phyloP scores from a whole-genome alignment of 345 rosid species.

The Ailanthus altissimus region DNA sequence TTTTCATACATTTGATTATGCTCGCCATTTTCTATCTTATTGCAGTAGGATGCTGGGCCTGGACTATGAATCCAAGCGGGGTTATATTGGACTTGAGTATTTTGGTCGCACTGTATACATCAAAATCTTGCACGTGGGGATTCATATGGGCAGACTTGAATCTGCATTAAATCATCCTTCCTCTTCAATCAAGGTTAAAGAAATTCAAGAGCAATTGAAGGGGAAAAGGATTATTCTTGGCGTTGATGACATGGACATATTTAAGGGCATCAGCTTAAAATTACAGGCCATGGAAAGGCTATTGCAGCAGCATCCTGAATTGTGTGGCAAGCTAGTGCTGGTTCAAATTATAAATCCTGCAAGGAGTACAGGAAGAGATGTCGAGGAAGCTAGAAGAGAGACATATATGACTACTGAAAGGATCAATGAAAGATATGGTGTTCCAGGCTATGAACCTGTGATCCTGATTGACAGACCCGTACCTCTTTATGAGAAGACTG shows the following conservation, averaged over 20 bases:
- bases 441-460: constrained; percentile 43
- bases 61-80: constrained; percentile 52
- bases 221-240: constrained; percentile 44
- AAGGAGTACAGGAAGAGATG: constrained; percentile 50
- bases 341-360: constrained; percentile 54
- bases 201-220: constrained; percentile 37
- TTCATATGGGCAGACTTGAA: constrained; percentile 53
- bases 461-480: constrained; percentile 51
- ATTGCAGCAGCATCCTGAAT: constrained; percentile 38
- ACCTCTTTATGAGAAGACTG: constrained; percentile 48
- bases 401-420: constrained; percentile 37
- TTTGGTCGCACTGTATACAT: constrained; percentile 49
- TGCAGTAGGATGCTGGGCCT: constrained; percentile 55
- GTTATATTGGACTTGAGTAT: constrained; percentile 52
- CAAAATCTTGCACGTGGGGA: constrained; percentile 50
- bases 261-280: constrained; percentile 52
- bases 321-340: constrained; percentile 41
- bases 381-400: constrained; percentile 45
- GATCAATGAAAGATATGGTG: constrained; percentile 46
- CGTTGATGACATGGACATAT: constrained; percentile 56
- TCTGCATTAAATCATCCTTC: constrained; percentile 47
- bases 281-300: constrained; percentile 47
- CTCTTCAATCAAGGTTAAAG: constrained; percentile 41
- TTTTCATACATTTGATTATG: constrained; percentile 54
- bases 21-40: constrained; percentile 50